Conservation (phyloP, 345 rosid genomes). For the Populus nigra region DNA sequence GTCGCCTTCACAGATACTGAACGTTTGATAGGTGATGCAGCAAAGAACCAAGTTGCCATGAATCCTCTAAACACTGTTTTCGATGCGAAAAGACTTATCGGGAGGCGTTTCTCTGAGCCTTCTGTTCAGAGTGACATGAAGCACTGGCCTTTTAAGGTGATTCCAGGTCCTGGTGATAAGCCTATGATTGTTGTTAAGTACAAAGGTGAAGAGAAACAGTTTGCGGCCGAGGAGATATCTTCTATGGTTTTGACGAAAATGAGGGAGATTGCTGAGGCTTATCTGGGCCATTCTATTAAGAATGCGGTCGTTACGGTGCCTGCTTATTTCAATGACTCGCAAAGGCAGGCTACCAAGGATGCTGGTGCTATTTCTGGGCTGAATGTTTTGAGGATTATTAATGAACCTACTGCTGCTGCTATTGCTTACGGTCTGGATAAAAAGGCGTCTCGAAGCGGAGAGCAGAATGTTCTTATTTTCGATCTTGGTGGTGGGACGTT, state of each 20-base stretch:
- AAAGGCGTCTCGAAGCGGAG: slow-evolving; percentile 9
- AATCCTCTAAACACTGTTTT: slow-evolving; percentile 23
- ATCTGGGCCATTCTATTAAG: slow-evolving; percentile 8
- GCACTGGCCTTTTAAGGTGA: slow-evolving; percentile 24
- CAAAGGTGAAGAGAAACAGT: slow-evolving; percentile 23
- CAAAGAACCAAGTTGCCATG: slow-evolving; percentile 18
- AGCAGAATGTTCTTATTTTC: slow-evolving; percentile 20
- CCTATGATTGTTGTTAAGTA: slow-evolving; percentile 18
- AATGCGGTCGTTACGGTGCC: slow-evolving; percentile 20
- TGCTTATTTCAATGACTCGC: slow-evolving; percentile 24
- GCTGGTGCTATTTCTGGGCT: slow-evolving; percentile 21
- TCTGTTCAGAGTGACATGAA: slow-evolving; percentile 26
- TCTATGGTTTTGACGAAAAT: slow-evolving; percentile 22
- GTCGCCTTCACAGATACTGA: slow-evolving; percentile 19
- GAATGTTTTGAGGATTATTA: slow-evolving; percentile 18
- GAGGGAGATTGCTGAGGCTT: slow-evolving; percentile 25
- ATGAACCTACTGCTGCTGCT: slow-evolving; percentile 25
- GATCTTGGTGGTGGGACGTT: slow-evolving; percentile 21
- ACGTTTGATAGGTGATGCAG: slow-evolving; percentile 3
- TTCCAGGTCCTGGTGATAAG: slow-evolving; percentile 21
- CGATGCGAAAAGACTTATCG: slow-evolving; percentile 20
- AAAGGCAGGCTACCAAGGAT: slow-evolving; percentile 22
- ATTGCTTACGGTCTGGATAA: slow-evolving; percentile 27
- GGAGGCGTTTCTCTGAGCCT: slow-evolving; percentile 14
- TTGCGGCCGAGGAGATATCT: slow-evolving; percentile 19